Percentiles rank a stretch among this genome's conserved stretches.
These are phyloP conservation scores for Papiliotrema nemorosa DNA, from an alignment of 1,284 basidiomycete species.

Conservation along the genomic window DNA sequence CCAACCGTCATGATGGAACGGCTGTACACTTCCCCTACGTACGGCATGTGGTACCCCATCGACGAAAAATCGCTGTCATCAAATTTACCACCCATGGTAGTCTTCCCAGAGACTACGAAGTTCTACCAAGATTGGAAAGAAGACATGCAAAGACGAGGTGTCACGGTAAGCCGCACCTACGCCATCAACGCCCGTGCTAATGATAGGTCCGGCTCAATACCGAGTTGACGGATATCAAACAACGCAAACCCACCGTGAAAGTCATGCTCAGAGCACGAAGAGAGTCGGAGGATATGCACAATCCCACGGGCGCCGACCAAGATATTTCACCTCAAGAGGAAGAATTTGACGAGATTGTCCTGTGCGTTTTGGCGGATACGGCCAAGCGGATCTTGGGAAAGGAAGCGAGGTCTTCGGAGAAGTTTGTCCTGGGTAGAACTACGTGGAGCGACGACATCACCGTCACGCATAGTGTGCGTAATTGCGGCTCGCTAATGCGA, in stretches of 20 bases:
- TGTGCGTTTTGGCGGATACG: slow-evolving; percentile 60
- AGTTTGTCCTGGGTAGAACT: slow-evolving; percentile 59
- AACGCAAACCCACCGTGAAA: slow-evolving; percentile 38
- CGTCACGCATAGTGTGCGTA: slow-evolving; percentile 39
- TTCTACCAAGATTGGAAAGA: slow-evolving; percentile 50
- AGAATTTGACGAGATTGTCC: slow-evolving; percentile 61
- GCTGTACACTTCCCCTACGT: slow-evolving; percentile 50
- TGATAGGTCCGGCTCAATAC: slow-evolving; percentile 46
- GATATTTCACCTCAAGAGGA: slow-evolving; percentile 49
- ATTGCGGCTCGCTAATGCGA: not conserved
- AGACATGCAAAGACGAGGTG: slow-evolving; percentile 43
- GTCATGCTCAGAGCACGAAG: slow-evolving; percentile 38
- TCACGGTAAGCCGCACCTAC: slow-evolving; percentile 31
- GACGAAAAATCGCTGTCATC: slow-evolving; percentile 45
- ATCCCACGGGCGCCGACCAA: slow-evolving; percentile 38
- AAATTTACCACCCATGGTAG: slow-evolving; percentile 52
- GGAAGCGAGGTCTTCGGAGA: slow-evolving; percentile 59
- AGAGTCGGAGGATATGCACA: slow-evolving; percentile 43
- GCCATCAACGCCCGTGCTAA: not conserved
- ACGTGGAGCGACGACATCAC: slow-evolving; percentile 51
- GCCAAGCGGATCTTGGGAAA: slow-evolving; percentile 58
- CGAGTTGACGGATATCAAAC: slow-evolving; percentile 39
- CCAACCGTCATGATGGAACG: slow-evolving; percentile 51
- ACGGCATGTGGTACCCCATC: slow-evolving; percentile 51
- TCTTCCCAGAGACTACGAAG: slow-evolving; percentile 47